Conservation (phyloP, 768 basidiomycete genomes). For the Gautieria morchelliformis region DNA sequence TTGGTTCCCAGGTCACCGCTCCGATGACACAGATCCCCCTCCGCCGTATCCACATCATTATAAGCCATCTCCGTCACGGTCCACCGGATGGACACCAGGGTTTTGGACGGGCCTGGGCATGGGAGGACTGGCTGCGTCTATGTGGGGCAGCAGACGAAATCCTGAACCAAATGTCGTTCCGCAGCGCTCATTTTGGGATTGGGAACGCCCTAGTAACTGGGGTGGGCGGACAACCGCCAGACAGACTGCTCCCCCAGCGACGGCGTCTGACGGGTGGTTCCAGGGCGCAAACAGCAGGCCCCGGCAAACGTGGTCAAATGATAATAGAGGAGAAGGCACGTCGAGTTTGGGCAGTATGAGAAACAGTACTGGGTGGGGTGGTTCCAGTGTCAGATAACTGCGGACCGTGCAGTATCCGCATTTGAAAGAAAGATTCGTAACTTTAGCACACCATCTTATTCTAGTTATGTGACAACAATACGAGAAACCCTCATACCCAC, state of each 20-base stretch:
- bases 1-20: slow-evolving; percentile 41
- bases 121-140: slow-evolving; percentile 54
- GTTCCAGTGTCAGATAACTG: slow-evolving; percentile 62
- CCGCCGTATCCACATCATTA: slow-evolving; percentile 40
- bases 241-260: slow-evolving; percentile 14
- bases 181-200: slow-evolving; percentile 20
- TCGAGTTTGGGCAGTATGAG: slow-evolving; percentile 65
- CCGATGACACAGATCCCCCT: slow-evolving; percentile 29
- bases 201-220: slow-evolving; percentile 16
- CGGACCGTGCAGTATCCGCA: neutral
- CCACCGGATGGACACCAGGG: slow-evolving; percentile 52
- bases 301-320: slow-evolving; percentile 14
- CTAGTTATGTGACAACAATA: too few relatives aligned
- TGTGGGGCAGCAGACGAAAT: slow-evolving; percentile 12
- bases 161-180: slow-evolving; percentile 32
- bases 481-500: too few relatives aligned
- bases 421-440: neutral
- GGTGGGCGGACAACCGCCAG: neutral
- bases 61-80: slow-evolving; percentile 20
- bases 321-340: slow-evolving; percentile 59
- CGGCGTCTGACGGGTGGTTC: slow-evolving; percentile 20
- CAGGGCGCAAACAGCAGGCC: slow-evolving; percentile 13
- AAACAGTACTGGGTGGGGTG: slow-evolving; percentile 71
- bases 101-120: slow-evolving; percentile 80
- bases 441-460: neutral